Evolutionary conservation across 768 basidiomycete genomes (phyloP).

Genomic region (Sutorius australiensis): DNA sequence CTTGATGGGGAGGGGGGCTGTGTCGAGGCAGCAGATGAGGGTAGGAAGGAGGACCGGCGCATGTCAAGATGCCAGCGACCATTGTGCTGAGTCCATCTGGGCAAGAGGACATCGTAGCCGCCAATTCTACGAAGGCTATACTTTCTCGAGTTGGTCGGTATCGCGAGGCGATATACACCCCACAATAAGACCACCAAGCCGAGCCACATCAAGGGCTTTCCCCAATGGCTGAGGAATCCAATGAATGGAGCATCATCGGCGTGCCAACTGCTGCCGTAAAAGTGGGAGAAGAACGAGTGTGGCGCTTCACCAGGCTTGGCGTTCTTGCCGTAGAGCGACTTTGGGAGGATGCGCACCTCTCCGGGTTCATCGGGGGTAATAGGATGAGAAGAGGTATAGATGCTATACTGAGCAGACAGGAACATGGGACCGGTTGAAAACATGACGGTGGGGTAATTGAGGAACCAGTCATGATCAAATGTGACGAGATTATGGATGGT

Average conservation of each 20-base stretch:
- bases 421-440: conserved; percentile 99
- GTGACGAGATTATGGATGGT: conserved; percentile 88
- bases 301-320: conserved; percentile 78
- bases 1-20: conserved; percentile 46
- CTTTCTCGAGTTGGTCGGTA: conserved; percentile 58
- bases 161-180: conserved; percentile 55
- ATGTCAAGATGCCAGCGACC: conserved; percentile 75
- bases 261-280: conserved; percentile 98
- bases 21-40: conserved; percentile 39
- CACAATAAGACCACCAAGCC: conserved; percentile 69
- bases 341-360: conserved; percentile 89
- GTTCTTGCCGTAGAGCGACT: conserved; percentile 97
- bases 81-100: conserved; percentile 66
- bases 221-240: conserved; percentile 85
- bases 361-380: conserved; percentile 49
- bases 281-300: conserved; percentile 94
- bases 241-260: conserved; percentile 98
- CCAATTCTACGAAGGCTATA: conserved; percentile 57
- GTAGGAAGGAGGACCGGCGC: conserved; percentile 48
- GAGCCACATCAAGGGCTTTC: conserved; percentile 83
- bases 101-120: conserved; percentile 76
- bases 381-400: conserved; percentile 72
- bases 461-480: conserved; percentile 91
- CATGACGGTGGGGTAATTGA: conserved; percentile 99
- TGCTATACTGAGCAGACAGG: conserved; percentile 87